These are phyloP conservation scores for Roridomyces roridus DNA, from an alignment of 768 basidiomycete species.

Conservation along the genomic window DNA sequence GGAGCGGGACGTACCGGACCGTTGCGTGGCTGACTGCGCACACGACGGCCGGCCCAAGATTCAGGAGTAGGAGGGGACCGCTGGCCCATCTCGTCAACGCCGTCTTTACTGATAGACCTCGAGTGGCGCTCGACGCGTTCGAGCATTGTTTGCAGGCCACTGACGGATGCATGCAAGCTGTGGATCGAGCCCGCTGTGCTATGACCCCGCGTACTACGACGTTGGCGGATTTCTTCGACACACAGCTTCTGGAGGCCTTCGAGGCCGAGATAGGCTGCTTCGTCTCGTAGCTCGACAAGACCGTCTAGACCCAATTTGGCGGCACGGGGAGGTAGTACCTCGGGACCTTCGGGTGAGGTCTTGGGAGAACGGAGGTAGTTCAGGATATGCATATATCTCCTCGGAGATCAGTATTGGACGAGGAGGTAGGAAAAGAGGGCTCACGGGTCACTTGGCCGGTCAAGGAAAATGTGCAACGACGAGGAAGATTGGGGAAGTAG, in stretches of 20 bases:
- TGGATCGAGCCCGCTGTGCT: slow-evolving; percentile 43
- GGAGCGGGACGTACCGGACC: slow-evolving; percentile 43
- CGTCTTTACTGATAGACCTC: slow-evolving; percentile 20
- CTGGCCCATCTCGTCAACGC: slow-evolving; percentile 24
- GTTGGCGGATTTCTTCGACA: slow-evolving; percentile 64
- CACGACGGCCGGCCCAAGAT: slow-evolving; percentile 45
- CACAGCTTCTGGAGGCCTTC: slow-evolving; percentile 70
- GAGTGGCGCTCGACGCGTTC: slow-evolving; percentile 53
- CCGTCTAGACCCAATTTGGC: slow-evolving; percentile 65
- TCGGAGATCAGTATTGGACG: slow-evolving; percentile 1
- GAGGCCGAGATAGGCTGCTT: slow-evolving; percentile 78
- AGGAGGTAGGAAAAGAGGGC: slow-evolving; percentile 32
- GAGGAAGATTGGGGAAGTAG: slow-evolving; percentile 51
- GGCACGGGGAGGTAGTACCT: slow-evolving; percentile 61
- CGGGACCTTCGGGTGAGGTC: slow-evolving; percentile 49
- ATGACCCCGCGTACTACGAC: slow-evolving; percentile 49
- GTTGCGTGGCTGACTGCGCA: slow-evolving; percentile 34
- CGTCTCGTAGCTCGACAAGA: slow-evolving; percentile 79
- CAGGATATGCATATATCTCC: slow-evolving; percentile 75
- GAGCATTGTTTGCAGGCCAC: slow-evolving; percentile 64
- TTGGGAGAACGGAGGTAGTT: slow-evolving; percentile 70
- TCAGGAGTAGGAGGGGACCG: slow-evolving; percentile 50
- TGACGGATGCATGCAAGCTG: slow-evolving; percentile 60
- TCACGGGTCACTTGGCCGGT: slow-evolving; percentile 81
- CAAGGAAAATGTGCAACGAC: slow-evolving; percentile 75